Base-by-base conservation (phyloP, 805 yeast genomes). In the Candida alai region DNA sequence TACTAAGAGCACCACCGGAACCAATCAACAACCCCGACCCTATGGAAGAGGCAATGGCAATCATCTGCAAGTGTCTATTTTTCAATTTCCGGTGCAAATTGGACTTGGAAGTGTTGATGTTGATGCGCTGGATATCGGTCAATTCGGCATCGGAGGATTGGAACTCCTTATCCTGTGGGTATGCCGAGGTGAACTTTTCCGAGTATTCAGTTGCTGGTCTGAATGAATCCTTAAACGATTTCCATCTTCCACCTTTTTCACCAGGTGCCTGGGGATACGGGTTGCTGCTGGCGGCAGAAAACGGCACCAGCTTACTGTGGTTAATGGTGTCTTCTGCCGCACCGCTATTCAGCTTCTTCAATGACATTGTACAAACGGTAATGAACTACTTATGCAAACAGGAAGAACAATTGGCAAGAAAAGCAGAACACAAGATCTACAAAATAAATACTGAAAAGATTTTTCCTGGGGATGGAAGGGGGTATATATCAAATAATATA, bases 181-280 rank as follows among this genome's bases (percentile, higher is more conserved):
- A 18, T 4, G 32, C 11, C 6, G 31, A 17, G 11, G 35, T 25
- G 32, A 32, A 20, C 18, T 32, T 21, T 21, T 41, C 39, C 5
- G 24, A 42, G n/a, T n/a, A n/a, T n/a, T 47, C 42, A 10, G 46
- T 45, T 21, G 48, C 58, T 16, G 63, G 52, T 48, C 62, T 72
- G 58, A 74, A 74, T 4, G 79, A 72, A 48, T 74, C 76, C 42
- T 59, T 68, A 44, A 74, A 64, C 17, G 47, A 46, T 34, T 56
- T 59, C 75, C 75, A 70, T 47, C 54, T 61, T 12, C 44, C 39
- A 8, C n/a, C n/a, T n/a, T n/a, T n/a, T n/a, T n/a, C n/a, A n/a
- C n/a, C n/a, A n/a, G n/a, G n/a, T n/a, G n/a, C n/a, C n/a, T n/a
- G 15, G 33, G 14, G 6, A 29, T 20, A 13, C 9, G 15, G 18